These are phyloP conservation scores for Tieghemostelium lacteum DNA, from an alignment of 78 protist genomes.

Conservation along the genomic window DNA sequence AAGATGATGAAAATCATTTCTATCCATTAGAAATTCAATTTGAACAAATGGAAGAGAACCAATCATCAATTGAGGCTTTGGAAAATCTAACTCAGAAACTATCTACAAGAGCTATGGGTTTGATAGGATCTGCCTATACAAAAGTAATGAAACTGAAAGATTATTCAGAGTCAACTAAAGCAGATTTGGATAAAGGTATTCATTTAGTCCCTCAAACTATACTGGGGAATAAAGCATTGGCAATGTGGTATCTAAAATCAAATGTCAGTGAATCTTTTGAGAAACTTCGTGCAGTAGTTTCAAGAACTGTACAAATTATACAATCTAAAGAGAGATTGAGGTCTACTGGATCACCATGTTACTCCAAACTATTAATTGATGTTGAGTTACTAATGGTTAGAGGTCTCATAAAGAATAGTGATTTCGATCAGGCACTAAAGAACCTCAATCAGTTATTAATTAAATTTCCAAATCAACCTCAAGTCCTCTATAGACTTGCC, in stretches of 20 bases:
- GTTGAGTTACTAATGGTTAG: background rate
- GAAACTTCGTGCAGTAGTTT: background rate
- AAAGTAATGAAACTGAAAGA: background rate
- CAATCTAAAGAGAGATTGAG: background rate
- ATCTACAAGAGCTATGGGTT: conserved; percentile 15
- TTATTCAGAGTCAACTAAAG: background rate
- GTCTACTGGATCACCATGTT: background rate
- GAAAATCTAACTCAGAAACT: background rate
- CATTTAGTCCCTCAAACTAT: background rate
- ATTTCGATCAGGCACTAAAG: conserved; percentile 4
- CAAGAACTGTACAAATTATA: background rate
- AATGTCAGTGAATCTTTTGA: background rate
- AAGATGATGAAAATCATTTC: background rate
- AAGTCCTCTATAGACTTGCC: conserved; percentile 5
- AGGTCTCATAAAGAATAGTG: background rate
- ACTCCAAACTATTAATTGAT: background rate
- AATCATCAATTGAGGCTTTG: background rate
- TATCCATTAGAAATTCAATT: conserved; percentile 22
- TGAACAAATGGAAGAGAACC: conserved; percentile 11
- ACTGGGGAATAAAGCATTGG: conserved; percentile 35
- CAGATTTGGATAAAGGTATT: conserved; percentile 35
- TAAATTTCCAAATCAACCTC: background rate
- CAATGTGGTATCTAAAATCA: conserved; percentile 18
- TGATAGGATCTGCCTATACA: conserved; percentile 45
- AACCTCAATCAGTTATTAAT: background rate